Conservation (phyloP, 2,329 filamentous ascomycete genomes). For the Helminthosporium solani region DNA sequence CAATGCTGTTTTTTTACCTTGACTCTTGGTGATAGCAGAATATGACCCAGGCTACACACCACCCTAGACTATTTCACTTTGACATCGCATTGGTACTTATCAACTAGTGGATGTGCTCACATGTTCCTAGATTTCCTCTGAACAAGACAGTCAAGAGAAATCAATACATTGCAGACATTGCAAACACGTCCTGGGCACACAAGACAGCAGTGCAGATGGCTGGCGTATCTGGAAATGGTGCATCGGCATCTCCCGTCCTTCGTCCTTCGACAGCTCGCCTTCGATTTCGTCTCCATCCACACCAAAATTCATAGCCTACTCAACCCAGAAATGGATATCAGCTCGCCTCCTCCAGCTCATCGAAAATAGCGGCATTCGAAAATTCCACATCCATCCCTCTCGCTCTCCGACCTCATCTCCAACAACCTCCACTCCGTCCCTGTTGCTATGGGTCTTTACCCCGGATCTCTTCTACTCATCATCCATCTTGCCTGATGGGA, state of each 20-base stretch:
- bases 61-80: neutral
- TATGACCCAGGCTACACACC: constrained; percentile 35
- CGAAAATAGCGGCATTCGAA: constrained; percentile 56
- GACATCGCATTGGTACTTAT: neutral
- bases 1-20: constrained; percentile 32
- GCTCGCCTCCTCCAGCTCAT: constrained; percentile 58
- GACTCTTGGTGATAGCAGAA: constrained; percentile 37
- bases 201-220: constrained; percentile 48
- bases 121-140: constrained; percentile 1
- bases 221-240: constrained; percentile 55
- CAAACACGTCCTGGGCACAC: constrained; percentile 38
- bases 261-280: constrained; percentile 1
- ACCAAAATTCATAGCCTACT: constrained; percentile 16
- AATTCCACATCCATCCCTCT: constrained; percentile 54
- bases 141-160: constrained; percentile 1
- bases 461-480: constrained; percentile 59
- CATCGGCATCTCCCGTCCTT: constrained; percentile 32
- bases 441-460: constrained; percentile 61
- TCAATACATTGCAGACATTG: constrained; percentile 44
- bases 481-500: constrained; percentile 28
- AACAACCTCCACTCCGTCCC: constrained; percentile 15
- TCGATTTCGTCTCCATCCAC: neutral
- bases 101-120: neutral
- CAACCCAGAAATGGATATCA: constrained; percentile 49
- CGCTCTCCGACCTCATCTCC: neutral